Base-by-base conservation (phyloP, 1,284 basidiomycete genomes). In the Ustilago lituana region DNA sequence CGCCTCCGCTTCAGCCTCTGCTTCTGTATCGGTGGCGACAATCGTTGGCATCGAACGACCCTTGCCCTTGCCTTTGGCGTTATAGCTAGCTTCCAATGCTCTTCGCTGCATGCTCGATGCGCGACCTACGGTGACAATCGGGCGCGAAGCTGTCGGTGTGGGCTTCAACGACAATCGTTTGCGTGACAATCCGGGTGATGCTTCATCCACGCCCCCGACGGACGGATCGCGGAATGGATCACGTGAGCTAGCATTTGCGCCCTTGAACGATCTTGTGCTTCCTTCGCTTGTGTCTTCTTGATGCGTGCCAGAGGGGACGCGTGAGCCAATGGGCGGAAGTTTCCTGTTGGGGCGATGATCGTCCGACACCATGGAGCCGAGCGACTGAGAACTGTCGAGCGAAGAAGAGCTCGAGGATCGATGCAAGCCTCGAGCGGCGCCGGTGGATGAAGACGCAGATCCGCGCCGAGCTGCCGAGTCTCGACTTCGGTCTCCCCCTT, bases 41-140 rank as follows among this genome's bases (percentile, higher is more conserved):
- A 74, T 74, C 12, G 67, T 64, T 0, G 73, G 73, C 62, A 72
- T 73, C 1, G 57, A 57, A 3, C 58, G 57, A 2, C 49, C 56
- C 23, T 69, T 69, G 22, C 59, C 61, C 10, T 66, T 57, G 35
- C 53, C 58, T 38, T 65, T 68, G 15, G 45, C 37, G 3, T 49
- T 53, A 36, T 50, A 51, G 11, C 40, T 37, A 3, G 54, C 31
- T n/a, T 73, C 70, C 27, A 70, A 20, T 3, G 67, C 57, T 33
- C 50, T 38, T 0, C 62, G 44, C 27, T 70, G 67, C n/a, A 70
- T 61, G 44, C 67, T 70, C 14, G 69, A 69, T 6, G 69, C 72
- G n/a, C 72, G 55, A 5, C 72, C 72, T 2, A 74, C 72, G 1
- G 68, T 71, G 24, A 74, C 72, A n/a, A 74, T 74, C 8, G 72